These are phyloP conservation scores for Sugiyamaella grinbergsii DNA, from an alignment of 1,139 yeast genomes.

Conservation along the genomic window DNA sequence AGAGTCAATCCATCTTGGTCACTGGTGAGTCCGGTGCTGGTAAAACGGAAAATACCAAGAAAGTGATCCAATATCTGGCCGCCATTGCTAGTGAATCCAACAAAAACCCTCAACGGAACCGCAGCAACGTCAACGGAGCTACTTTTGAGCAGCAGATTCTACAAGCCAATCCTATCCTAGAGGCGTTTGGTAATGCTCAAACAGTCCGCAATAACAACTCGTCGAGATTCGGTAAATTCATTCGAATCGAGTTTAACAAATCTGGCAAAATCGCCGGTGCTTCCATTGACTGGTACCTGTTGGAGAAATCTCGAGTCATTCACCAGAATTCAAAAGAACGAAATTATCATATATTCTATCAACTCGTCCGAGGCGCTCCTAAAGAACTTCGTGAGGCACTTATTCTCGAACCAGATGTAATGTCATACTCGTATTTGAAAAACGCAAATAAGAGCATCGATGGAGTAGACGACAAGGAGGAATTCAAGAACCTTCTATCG, in stretches of 20 bases:
- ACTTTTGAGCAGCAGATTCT: conserved; percentile 80
- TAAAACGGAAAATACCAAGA: conserved; percentile 96
- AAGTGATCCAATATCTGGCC: conserved; percentile 88
- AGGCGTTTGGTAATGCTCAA: conserved; percentile 96
- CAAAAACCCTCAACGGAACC: conserved; percentile 18
- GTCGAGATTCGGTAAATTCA: conserved; percentile 95
- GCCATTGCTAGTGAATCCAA: conserved; percentile 54
- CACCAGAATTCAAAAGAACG: conserved; percentile 74
- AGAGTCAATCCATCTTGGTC: conserved; percentile 87
- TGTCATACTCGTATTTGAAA: conserved; percentile 61
- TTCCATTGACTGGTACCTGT: conserved; percentile 87
- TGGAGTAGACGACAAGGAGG: conserved; percentile 74
- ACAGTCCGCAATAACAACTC: conserved; percentile 93
- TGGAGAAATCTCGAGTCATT: conserved; percentile 94
- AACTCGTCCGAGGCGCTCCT: conserved; percentile 70
- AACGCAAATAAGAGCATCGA: conserved; percentile 57
- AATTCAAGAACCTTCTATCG: conserved; percentile 59
- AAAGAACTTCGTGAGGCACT: conserved; percentile 52
- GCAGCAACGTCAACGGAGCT: conserved; percentile 29
- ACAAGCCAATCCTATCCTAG: conserved; percentile 93
- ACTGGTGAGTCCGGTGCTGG: conserved; percentile 99
- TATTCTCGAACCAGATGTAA: conserved; percentile 49
- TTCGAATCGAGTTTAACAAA: conserved; percentile 74
- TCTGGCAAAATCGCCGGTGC: conserved; percentile 80
- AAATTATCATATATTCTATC: conserved; percentile 92